Evolutionary conservation across 805 yeast species (phyloP), one percentile per base, ranked within the genome.

Genomic region (Torulaspora quercuum): DNA sequence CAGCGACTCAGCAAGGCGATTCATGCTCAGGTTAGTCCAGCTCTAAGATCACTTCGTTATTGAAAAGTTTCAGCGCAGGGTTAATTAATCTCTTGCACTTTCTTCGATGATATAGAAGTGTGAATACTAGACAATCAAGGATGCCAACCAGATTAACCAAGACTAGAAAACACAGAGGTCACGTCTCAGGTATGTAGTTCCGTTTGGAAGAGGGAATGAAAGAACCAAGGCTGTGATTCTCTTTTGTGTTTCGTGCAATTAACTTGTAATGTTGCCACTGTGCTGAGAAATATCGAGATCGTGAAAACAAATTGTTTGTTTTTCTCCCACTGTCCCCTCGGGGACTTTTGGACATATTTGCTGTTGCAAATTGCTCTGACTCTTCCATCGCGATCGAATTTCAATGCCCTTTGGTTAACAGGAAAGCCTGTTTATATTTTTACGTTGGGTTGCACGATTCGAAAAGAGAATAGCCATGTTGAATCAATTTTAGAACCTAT

Each of bases 101-200:
- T n/a, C n/a, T n/a, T n/a, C n/a, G n/a, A n/a, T n/a, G n/a, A n/a
- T n/a, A n/a, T n/a, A n/a, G n/a, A n/a, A n/a, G n/a, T n/a, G n/a
- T n/a, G n/a, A n/a, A n/a, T n/a, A n/a, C n/a, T 24, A 35, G 30
- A 39, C 34, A 48, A 48, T 41, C 49, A 54, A 72, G 69, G 70
- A 89, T 89, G 97, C 97, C 97, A 73, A 85, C 97, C 81, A 88
- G 97, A 86, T 82, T 86, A 70, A 84, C 95, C 68, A 89, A 92
- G 76, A 92, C 97, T 76, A 88, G 99, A 85, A 92, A 92, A 81
- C 96, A 87, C 84, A 88, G 99, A 85, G 99, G 99, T 78, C 82
- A 92, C 95, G 97, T 92, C 75, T 86, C 97, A 70, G 95, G 94
- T 85, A 84, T 78, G 94, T 61, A 61, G 50, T 60, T 61, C 65